Evolutionary conservation across 2,329 filamentous ascomycete genomes (phyloP).

Genomic region (Aspergillus persii): DNA sequence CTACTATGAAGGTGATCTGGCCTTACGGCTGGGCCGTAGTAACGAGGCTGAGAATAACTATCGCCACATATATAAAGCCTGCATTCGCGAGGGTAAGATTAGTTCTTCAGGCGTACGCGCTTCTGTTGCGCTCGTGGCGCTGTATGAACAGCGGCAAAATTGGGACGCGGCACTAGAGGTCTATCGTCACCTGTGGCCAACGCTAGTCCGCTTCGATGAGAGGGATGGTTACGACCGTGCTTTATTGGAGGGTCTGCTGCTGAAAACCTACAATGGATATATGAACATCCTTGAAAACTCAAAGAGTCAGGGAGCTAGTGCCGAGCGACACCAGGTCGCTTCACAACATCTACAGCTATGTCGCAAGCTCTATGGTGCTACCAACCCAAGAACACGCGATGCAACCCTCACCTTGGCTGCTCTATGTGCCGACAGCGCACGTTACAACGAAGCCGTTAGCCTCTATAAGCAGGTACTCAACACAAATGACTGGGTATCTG

Average conservation of each 20-base stretch:
- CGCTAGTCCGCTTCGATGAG: conserved; percentile 43
- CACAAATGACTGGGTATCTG: conserved; percentile 36
- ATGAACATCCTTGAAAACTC: conserved; percentile 47
- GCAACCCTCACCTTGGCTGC: conserved; percentile 43
- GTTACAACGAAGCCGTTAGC: conserved; percentile 44
- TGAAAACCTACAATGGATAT: conserved; percentile 50
- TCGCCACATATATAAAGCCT: conserved; percentile 44
- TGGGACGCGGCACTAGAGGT: conserved; percentile 49
- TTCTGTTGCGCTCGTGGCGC: conserved; percentile 43
- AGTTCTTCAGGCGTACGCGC: conserved; percentile 47
- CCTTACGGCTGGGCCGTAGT: conserved; percentile 41
- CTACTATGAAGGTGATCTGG: conserved; percentile 49
- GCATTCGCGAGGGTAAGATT: conserved; percentile 27
- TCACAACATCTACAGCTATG: conserved; percentile 51
- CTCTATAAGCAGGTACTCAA: conserved; percentile 50
- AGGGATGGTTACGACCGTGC: conserved; percentile 38
- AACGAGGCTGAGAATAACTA: conserved; percentile 41
- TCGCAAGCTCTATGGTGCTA: conserved; percentile 37
- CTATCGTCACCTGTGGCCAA: conserved; percentile 49
- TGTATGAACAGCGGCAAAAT: conserved; percentile 46
- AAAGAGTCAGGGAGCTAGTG: conserved; percentile 41
- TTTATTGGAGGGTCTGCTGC: conserved; percentile 40
- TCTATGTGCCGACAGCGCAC: conserved; percentile 46
- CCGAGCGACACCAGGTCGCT: conserved; percentile 47
- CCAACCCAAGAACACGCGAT: conserved; percentile 37